Evolutionary conservation across 202 grass and related monocot species (phyloP).

Genomic region (Setaria viridis): DNA sequence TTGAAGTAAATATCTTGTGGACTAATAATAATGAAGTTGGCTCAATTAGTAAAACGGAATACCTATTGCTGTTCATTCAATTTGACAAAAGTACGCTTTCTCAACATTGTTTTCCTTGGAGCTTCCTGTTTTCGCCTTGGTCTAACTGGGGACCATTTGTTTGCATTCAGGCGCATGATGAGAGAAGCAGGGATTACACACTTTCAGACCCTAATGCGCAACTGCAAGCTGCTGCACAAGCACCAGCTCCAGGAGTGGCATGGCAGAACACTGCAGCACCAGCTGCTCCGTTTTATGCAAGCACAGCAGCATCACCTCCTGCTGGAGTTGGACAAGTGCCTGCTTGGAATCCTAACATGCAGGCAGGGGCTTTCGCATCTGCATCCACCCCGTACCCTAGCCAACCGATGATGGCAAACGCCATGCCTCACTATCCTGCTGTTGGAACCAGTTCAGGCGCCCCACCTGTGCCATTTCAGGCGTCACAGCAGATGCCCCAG

Average conservation of each 20-base stretch:
- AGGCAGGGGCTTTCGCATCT: slow-evolving; percentile 47
- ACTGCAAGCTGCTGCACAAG: slow-evolving; percentile 48
- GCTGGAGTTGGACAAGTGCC: slow-evolving; percentile 58
- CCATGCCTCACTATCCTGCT: slow-evolving; percentile 42
- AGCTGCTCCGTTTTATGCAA: slow-evolving; percentile 54
- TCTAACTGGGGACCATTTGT: slow-evolving; percentile 28
- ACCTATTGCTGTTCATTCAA: slow-evolving; percentile 43
- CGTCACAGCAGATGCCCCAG: slow-evolving; percentile 49
- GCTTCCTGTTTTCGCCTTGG: not conserved
- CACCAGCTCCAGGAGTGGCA: slow-evolving; percentile 40
- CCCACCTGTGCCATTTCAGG: slow-evolving; percentile 45
- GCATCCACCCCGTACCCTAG: slow-evolving; percentile 49
- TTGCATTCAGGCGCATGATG: slow-evolving; percentile 71
- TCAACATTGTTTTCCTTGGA: slow-evolving; percentile 35
- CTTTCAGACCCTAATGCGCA: slow-evolving; percentile 47
- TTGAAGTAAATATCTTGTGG: slow-evolving; percentile 21
- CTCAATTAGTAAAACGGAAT: slow-evolving; percentile 43
- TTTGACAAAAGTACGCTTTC: slow-evolving; percentile 51
- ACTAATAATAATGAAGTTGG: slow-evolving; percentile 43
- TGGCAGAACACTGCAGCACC: slow-evolving; percentile 58
- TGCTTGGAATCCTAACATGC: slow-evolving; percentile 70
- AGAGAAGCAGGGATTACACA: slow-evolving; percentile 81
- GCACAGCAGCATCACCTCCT: slow-evolving; percentile 32
- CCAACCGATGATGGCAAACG: slow-evolving; percentile 47
- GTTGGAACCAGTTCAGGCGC: slow-evolving; percentile 44